These are phyloP conservation scores for Cladosporium colombiae DNA, from an alignment of 2,329 filamentous ascomycete genomes.

Conservation along the genomic window DNA sequence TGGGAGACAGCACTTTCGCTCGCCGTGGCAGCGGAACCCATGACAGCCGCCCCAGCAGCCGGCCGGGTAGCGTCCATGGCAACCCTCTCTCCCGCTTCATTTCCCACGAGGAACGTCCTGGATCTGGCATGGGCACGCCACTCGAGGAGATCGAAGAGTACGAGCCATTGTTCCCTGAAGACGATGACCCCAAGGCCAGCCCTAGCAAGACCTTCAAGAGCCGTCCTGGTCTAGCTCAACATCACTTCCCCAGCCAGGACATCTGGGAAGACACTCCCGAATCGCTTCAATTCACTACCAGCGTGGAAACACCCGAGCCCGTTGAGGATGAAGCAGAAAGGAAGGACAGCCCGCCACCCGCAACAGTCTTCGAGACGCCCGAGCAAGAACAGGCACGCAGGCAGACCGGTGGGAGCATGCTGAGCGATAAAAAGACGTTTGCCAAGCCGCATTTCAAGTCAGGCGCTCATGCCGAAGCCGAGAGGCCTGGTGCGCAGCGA, in stretches of 20 bases:
- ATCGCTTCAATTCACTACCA: conserved; percentile 74
- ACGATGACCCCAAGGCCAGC: conserved; percentile 54
- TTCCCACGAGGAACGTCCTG: conserved; percentile 53
- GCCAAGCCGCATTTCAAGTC: conserved; percentile 61
- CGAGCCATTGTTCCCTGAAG: conserved; percentile 84
- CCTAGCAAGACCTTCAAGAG: conserved; percentile 59
- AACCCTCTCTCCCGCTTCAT: conserved; percentile 58
- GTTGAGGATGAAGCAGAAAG: conserved; percentile 42
- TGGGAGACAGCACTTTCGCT: conserved; percentile 43
- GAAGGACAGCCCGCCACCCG: conserved; percentile 24
- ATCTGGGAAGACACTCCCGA: conserved; percentile 96
- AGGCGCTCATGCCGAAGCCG: conserved; percentile 53
- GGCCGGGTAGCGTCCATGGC: conserved; percentile 57
- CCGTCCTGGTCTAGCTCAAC: conserved; percentile 50
- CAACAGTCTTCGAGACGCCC: conserved; percentile 46
- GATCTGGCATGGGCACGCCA: conserved; percentile 59
- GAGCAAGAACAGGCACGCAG: conserved; percentile 54
- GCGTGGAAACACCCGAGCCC: conserved; percentile 74
- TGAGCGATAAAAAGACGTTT: conserved; percentile 54
- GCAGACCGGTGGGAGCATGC: conserved; percentile 38
- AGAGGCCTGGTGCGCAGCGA: conserved; percentile 61
- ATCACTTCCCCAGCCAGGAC: conserved; percentile 89
- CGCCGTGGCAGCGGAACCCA: conserved; percentile 57
- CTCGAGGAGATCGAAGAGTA: conserved; percentile 91
- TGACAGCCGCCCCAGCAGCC: conserved; percentile 65